Percentiles rank a stretch among this genome's conserved stretches.
Conservation (phyloP, 2,329 filamentous ascomycete genomes). For the Rhexocercosporidium sp. region DNA sequence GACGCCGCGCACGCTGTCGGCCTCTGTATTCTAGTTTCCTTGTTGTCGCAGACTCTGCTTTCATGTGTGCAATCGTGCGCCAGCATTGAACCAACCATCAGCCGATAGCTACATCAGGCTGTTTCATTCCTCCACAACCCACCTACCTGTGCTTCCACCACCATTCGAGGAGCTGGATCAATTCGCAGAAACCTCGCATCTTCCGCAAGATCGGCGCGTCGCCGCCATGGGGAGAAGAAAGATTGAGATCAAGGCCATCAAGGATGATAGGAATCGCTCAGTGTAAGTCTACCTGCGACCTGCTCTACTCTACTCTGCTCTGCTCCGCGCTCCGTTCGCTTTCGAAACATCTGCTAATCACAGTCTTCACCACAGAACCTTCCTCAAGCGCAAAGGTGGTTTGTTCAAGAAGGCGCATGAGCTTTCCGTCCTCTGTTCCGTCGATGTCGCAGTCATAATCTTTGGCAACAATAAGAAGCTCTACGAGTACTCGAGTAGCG, state of each 20-base stretch:
- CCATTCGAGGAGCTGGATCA: constrained; percentile 38
- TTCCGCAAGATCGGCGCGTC: constrained; percentile 41
- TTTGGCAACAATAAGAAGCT: constrained; percentile 99
- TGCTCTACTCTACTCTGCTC: neutral
- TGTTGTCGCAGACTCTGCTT: constrained; percentile 14
- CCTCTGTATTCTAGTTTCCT: constrained; percentile 27
- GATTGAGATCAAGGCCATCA: constrained; percentile 99
- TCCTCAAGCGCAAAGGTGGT: constrained; percentile 97
- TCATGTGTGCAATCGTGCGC: constrained; percentile 29
- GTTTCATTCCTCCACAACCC: constrained; percentile 19
- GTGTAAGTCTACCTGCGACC: constrained; percentile 66
- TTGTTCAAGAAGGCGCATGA: constrained; percentile 99
- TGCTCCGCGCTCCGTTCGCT: too few relatives aligned
- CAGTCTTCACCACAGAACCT: constrained; percentile 68
- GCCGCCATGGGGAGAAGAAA: constrained; percentile 90
- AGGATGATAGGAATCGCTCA: constrained; percentile 96
- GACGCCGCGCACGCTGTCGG: neutral
- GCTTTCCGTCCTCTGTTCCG: constrained; percentile 95
- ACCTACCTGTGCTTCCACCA: constrained; percentile 11
- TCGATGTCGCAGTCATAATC: constrained; percentile 98
- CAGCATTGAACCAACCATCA: constrained; percentile 26
- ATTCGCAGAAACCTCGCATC: constrained; percentile 36
- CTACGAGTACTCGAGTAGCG: constrained; percentile 93
- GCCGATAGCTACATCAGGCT: constrained; percentile 25
- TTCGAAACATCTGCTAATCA: constrained; percentile 26